Percentiles rank a stretch among this genome's conserved stretches.
Conservation (phyloP, 352 stramenopile genomes). For the Globisporangium nagaii region DNA sequence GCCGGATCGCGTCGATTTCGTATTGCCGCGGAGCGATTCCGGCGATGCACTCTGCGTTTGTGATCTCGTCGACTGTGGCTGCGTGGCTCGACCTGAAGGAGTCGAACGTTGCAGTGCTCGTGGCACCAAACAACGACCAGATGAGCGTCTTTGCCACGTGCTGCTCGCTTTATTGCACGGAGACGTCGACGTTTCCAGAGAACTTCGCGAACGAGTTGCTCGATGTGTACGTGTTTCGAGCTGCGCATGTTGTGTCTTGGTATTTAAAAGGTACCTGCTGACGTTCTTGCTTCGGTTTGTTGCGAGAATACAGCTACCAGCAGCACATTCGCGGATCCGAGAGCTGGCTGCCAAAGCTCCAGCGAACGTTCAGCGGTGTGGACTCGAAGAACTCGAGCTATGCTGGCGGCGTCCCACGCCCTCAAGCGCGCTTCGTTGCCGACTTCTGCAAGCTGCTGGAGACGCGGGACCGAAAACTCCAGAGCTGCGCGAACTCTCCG, state of each 20-base stretch:
- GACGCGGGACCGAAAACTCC: constrained; percentile 62
- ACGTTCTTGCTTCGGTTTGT: too few relatives aligned
- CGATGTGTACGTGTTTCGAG: constrained; percentile 42
- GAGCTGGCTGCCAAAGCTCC: constrained; percentile 68
- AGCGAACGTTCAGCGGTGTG: constrained; percentile 67
- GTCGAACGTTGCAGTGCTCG: constrained; percentile 69
- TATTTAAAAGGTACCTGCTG: too few relatives aligned
- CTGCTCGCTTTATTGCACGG: constrained; percentile 74
- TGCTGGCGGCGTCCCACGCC: constrained; percentile 52
- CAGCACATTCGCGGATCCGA: constrained; percentile 71
- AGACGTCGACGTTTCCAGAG: constrained; percentile 55
- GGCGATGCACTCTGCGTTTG: constrained; percentile 83
- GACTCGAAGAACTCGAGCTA: constrained; percentile 72
- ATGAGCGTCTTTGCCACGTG: constrained; percentile 87
- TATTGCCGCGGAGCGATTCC: constrained; percentile 66
- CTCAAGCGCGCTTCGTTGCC: constrained; percentile 70
- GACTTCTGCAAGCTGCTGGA: constrained; percentile 77
- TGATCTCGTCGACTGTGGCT: constrained; percentile 75
- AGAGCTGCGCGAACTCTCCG: constrained; percentile 34
- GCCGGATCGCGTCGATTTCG: constrained; percentile 73
- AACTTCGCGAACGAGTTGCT: constrained; percentile 72
- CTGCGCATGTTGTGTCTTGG: too few relatives aligned
- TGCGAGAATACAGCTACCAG: constrained; percentile 23
- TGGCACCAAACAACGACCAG: constrained; percentile 83
- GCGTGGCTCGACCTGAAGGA: constrained; percentile 78